phyloP scores from a whole-genome alignment of 768 basidiomycete genomes.

The Kwoniella bestiolae region DNA sequence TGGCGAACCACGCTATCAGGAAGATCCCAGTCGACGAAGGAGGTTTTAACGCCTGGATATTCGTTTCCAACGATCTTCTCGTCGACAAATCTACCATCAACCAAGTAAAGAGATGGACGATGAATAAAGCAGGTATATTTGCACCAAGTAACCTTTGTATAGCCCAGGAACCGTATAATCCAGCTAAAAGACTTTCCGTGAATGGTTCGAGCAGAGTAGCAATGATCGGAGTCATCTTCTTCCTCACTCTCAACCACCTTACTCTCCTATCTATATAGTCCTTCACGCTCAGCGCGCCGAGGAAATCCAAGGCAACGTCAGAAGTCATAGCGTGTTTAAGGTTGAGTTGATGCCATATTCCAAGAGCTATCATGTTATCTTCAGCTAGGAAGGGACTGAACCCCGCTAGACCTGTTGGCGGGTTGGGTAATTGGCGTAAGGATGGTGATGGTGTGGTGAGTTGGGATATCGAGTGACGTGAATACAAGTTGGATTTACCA shows the following conservation, averaged over 20 bases:
- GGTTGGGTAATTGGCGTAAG: conserved; percentile 41
- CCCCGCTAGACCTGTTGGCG: conserved; percentile 68
- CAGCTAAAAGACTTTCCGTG: conserved; percentile 80
- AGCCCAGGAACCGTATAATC: conserved; percentile 68
- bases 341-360: conserved; percentile 91
- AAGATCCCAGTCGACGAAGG: conserved; percentile 64
- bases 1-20: conserved; percentile 72
- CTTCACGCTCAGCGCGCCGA: conserved; percentile 81
- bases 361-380: conserved; percentile 94
- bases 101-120: conserved; percentile 66
- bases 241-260: conserved; percentile 96
- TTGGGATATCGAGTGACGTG: conserved; percentile 78
- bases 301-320: conserved; percentile 84
- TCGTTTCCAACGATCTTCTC: conserved; percentile 75
- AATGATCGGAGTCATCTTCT: conserved; percentile 78
- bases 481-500: conserved; percentile 93
- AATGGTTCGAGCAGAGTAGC: conserved; percentile 91
- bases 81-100: conserved; percentile 80
- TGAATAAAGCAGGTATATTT: conserved; percentile 60
- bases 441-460: conserved; percentile 55
- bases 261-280: conserved; percentile 88
- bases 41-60: conserved; percentile 61
- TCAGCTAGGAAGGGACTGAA: conserved; percentile 92
- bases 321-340: conserved; percentile 86
- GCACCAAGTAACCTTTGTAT: conserved; percentile 59